Base-by-base conservation (phyloP, 768 basidiomycete species). In the Xerocomus spinulosus region DNA sequence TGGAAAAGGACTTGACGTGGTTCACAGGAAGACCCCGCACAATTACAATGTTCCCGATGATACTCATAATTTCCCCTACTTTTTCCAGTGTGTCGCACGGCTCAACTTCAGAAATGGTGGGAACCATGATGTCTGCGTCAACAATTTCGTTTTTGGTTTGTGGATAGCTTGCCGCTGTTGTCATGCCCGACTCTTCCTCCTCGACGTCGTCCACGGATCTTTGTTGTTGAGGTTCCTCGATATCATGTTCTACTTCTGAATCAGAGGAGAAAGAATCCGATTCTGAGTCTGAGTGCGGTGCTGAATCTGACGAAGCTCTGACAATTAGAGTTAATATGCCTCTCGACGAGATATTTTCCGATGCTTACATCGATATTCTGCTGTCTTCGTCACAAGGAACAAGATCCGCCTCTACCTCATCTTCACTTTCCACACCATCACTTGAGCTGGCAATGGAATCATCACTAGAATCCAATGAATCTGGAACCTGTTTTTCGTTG, bases 51-150 rank as follows among this genome's bases (percentile, higher is more conserved):
- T 79, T 79, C 54, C 81, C 82, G 33, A 92, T 70, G 46, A 92
- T 77, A 51, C 75, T 85, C 75, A 83, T 79, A 23, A 95, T 71
- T 53, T 89, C 83, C 44, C 92, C 92, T 3, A 90, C 81, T 59
- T 73, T 78, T 59, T 89, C 87, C 39, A 95, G 71, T 4, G 63
- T 56, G 55, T 90, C 88, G n/a, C 79, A 73, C 2, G 73, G 60
- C 1, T 73, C 81, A 40, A 92, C 76, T 60, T 83, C 73, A 38
- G 80, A 70, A 28, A 88, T 70, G 12, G 81, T 73, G 14, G 90
- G 91, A 45, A 84, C 64, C 18, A 67, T 66, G 45, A 92, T 69
- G 20, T 81, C 75, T 18, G 70, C 56, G n/a, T 84, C 82, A 26
- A 70, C 39, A 10, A 85, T 51, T 67, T 91, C 88, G 56, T 91